Evolutionary conservation across 106 monocot species (phyloP).

Genomic region (Acorus gramineus): DNA sequence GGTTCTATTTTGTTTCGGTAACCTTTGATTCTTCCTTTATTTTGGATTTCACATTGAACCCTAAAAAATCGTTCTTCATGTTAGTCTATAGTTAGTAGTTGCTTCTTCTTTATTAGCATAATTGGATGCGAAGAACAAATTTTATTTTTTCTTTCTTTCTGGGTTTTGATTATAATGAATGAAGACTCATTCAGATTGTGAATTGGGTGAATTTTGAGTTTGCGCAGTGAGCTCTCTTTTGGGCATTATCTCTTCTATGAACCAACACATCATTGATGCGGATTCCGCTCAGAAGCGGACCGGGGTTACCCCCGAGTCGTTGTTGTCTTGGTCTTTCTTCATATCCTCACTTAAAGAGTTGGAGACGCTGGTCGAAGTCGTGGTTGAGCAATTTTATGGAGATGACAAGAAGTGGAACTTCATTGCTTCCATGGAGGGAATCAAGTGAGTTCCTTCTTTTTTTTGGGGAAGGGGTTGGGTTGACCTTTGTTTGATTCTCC

Average conservation of each 20-base stretch:
- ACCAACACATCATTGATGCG: slow-evolving; percentile 78
- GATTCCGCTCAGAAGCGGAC: slow-evolving; percentile 12
- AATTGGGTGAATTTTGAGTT: slow-evolving; percentile 5
- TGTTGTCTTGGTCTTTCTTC: slow-evolving; percentile 65
- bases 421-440: slow-evolving; percentile 44
- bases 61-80: neutral
- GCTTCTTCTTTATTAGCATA: neutral
- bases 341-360: slow-evolving; percentile 67
- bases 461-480: neutral
- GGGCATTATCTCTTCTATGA: slow-evolving; percentile 65
- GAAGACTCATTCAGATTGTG: neutral
- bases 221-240: slow-evolving; percentile 70
- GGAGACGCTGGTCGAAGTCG: slow-evolving; percentile 83
- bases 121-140: neutral
- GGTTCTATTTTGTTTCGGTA: slow-evolving; percentile 54
- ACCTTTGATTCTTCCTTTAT: slow-evolving; percentile 6
- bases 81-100: neutral
- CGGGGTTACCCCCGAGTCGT: slow-evolving; percentile 5
- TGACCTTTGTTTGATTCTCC: neutral
- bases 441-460: slow-evolving; percentile 53
- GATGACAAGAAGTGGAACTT: slow-evolving; percentile 89
- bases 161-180: neutral
- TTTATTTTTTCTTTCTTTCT: neutral
- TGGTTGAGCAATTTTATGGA: slow-evolving; percentile 64
- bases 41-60: neutral